Evolutionary conservation across 75 land plant genomes (phyloP), one percentile per base, ranked within the genome.

Genomic region (Ceratopteris richardii): DNA sequence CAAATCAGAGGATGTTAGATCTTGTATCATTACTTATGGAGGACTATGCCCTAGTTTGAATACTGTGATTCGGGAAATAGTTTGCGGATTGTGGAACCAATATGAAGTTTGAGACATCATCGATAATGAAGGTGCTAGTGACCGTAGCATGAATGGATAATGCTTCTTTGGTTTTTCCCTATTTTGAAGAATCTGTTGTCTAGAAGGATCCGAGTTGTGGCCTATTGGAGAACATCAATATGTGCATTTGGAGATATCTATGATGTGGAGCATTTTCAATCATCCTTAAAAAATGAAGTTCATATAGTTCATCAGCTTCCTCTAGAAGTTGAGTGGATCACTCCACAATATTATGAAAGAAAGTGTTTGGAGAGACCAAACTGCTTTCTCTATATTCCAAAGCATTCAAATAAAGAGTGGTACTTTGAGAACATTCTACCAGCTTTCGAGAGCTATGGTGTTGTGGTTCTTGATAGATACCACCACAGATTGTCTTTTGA

Each of bases 1-100:
- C 60, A 71, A 78, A 54, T 39, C 90, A 9, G 96, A 93, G 62
- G 98, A 93, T 31, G 98, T 90, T 48, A 77, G 71, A 57, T 96
- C 98, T 4, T 93, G 96, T 36, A 83, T 93, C 52, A 96, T 93
- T n/a, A 93, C 98, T 36, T 93, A 91, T 66, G 98, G 98, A 40
- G 96, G 98, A 12, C 64, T 93, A 20, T 93, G 98, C 58, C 98
- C 98, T 9, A 96, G 98, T 7, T 77, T 93, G 48, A 93, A 93
- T 60, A 93, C 98, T 44, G 96, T 93, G 42, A 89, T 93, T 18
- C 73, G 98, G 47, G 98, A 93, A 64, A 71, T 93, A 42, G 98
- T 93, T 0, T 93, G 96, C 62, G 85, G 98, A 29, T 60, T 93
- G 26, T 62, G 73, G 71, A 51, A 90, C 47, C 89, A 90, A 78